Conservation (phyloP, 1,284 basidiomycete genomes). For the Austroboletus sp. region DNA sequence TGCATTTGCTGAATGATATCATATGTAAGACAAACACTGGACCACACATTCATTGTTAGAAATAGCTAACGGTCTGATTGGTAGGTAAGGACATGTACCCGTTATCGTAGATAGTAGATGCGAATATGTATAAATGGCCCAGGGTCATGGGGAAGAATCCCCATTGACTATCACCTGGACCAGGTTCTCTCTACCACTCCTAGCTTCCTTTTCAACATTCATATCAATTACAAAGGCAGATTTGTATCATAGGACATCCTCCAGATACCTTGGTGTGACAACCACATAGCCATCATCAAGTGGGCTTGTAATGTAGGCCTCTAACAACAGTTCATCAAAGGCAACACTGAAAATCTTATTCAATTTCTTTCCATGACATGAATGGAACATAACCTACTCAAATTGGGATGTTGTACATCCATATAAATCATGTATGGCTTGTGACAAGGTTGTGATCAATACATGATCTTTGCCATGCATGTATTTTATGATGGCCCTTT, state of each 20-base stretch:
- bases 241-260: not conserved
- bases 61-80: no score
- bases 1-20: no score
- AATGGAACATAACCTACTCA: constrained; percentile 12
- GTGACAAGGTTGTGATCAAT: constrained; percentile 13
- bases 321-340: constrained; percentile 20
- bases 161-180: no score
- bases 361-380: not conserved
- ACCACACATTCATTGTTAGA: not conserved
- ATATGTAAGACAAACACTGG: not conserved
- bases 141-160: no score
- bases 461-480: constrained; percentile 12
- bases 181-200: no score
- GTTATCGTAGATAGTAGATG: no score
- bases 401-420: constrained; percentile 23
- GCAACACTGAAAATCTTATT: constrained; percentile 13
- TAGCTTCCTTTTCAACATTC: no score
- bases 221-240: not conserved
- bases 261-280: constrained; percentile 26
- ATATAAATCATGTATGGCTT: constrained; percentile 8
- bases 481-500: constrained; percentile 20
- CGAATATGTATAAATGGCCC: no score
- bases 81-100: no score
- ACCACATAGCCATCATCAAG: constrained; percentile 28
- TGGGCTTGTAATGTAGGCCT: constrained; percentile 31